Base-by-base conservation (phyloP, 225 moss, liverwort and hornwort genomes). In the Physcomitrellopsis africana region DNA sequence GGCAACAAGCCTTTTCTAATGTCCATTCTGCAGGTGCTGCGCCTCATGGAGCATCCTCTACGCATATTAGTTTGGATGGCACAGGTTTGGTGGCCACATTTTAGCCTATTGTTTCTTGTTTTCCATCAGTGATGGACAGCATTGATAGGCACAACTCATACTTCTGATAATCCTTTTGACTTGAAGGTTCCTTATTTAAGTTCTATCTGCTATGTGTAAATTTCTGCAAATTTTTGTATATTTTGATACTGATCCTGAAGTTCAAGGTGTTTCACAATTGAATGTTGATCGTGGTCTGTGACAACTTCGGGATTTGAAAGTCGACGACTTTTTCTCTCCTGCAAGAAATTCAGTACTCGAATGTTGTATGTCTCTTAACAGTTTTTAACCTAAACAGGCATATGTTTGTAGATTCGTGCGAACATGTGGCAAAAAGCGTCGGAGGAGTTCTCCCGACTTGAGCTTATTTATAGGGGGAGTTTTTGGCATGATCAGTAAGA, bases 401-500 rank as follows among this genome's bases (percentile, higher is more conserved):
- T 3, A 3, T 74, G 26, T 29, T 47, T 62, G 68, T 56, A 99
- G 97, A 90, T 99, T 83, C 97, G 94, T 69, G 94, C 94, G 8
- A 82, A 89, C 62, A 76, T 83, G 75, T 94, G 97, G 97, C 91
- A 89, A 73, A 37, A 37, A 7, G 84, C 69, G 37, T 87, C 92
- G 20, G 91, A 90, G 47, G 94, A 94, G 59, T 92, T 99, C 67
- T 83, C 87, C 65, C 84, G 93, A 23, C 79, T 99, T 66, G 94
- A 94, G 69, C 82, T 87, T 53, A 92, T 99, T 46, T 99, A 99
- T 69, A 91, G 97, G 22, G 94, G 93, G 47, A 99, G 97, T 75
- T 94, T 99, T 77, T 99, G 97, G 97, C 93, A 99, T 90, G 97
- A 94, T 73, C 94, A 93, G 97, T 99, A 77, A 89, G 94, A 89